Evolutionary conservation across 305 asterid species (phyloP).

Genomic region (Solanum hybrid): DNA sequence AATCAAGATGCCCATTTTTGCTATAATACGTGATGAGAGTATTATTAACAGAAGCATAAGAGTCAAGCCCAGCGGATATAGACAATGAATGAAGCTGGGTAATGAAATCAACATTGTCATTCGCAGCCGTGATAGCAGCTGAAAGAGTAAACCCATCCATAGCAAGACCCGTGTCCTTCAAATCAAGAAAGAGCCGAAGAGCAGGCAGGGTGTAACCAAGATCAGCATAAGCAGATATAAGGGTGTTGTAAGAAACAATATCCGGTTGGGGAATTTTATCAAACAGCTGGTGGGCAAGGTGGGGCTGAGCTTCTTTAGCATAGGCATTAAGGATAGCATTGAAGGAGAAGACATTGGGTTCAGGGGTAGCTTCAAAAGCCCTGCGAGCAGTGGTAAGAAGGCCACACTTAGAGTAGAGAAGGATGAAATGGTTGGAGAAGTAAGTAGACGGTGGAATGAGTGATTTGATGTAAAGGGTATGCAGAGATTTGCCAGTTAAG

Average conservation of each 20-base stretch:
- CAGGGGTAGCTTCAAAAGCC: slow-evolving; percentile 33
- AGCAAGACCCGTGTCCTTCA: slow-evolving; percentile 27
- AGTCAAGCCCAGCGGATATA: slow-evolving; percentile 36
- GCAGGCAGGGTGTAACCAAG: slow-evolving; percentile 31
- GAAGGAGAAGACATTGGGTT: slow-evolving; percentile 68
- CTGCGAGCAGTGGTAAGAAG: slow-evolving; percentile 39
- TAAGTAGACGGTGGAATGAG: slow-evolving; percentile 42
- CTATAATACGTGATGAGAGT: slow-evolving; percentile 46
- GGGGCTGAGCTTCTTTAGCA: slow-evolving; percentile 39
- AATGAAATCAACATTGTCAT: slow-evolving; percentile 29
- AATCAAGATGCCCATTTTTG: slow-evolving; percentile 27
- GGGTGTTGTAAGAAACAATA: slow-evolving; percentile 63
- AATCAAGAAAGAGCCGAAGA: slow-evolving; percentile 24
- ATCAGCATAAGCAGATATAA: slow-evolving; percentile 70
- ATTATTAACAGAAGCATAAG: slow-evolving; percentile 54
- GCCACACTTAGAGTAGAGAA: slow-evolving; percentile 71
- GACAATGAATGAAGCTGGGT: slow-evolving; percentile 45
- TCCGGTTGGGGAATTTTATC: slow-evolving; percentile 70
- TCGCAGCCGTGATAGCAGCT: slow-evolving; percentile 37
- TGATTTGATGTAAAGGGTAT: slow-evolving; percentile 45
- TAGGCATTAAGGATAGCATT: slow-evolving; percentile 54
- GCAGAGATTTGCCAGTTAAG: slow-evolving; percentile 47
- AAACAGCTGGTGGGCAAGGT: slow-evolving; percentile 55
- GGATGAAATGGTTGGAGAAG: slow-evolving; percentile 71
- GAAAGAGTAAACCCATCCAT: slow-evolving; percentile 68